Percentiles rank a stretch among this genome's conserved stretches.
Conservation (phyloP, 768 basidiomycete species). For the Boletus pseudopeckii region DNA sequence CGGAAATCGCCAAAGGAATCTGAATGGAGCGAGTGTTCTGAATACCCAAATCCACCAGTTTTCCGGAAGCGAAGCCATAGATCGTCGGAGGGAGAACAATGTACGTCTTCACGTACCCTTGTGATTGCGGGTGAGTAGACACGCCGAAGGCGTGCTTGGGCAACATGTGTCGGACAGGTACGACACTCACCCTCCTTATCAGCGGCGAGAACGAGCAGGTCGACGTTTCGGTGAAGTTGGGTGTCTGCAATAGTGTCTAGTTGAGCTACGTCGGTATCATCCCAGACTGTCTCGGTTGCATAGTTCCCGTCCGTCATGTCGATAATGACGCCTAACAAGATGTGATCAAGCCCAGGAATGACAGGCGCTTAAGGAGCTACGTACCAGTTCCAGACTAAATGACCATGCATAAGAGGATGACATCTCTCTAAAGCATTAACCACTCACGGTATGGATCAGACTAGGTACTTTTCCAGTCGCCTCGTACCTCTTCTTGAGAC, state of each 20-base stretch:
- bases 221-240: slow-evolving; percentile 50
- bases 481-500: slow-evolving; percentile 46
- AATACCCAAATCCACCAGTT: slow-evolving; percentile 41
- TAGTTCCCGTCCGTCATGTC: slow-evolving; percentile 46
- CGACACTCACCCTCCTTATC: slow-evolving; percentile 42
- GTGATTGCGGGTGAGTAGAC: background rate
- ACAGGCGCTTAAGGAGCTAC: background rate
- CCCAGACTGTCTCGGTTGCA: slow-evolving; percentile 39
- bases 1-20: slow-evolving; percentile 47
- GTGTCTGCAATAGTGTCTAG: slow-evolving; percentile 45
- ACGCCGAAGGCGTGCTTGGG: too few species aligned
- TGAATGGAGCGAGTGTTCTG: slow-evolving; percentile 55
- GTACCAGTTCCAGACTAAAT: slow-evolving; percentile 50
- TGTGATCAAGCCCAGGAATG: background rate
- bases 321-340: slow-evolving; percentile 35
- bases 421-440: background rate
- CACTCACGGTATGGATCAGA: slow-evolving; percentile 61
- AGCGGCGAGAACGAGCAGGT: slow-evolving; percentile 43
- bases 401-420: background rate
- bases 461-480: slow-evolving; percentile 41
- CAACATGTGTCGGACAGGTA: background rate
- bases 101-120: slow-evolving; percentile 30
- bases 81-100: slow-evolving; percentile 56
- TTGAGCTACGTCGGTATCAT: slow-evolving; percentile 45
- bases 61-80: slow-evolving; percentile 51